Evolutionary conservation across 768 basidiomycete species (phyloP), one percentile per base, ranked within the genome.

Genomic region (Terana coerulea): DNA sequence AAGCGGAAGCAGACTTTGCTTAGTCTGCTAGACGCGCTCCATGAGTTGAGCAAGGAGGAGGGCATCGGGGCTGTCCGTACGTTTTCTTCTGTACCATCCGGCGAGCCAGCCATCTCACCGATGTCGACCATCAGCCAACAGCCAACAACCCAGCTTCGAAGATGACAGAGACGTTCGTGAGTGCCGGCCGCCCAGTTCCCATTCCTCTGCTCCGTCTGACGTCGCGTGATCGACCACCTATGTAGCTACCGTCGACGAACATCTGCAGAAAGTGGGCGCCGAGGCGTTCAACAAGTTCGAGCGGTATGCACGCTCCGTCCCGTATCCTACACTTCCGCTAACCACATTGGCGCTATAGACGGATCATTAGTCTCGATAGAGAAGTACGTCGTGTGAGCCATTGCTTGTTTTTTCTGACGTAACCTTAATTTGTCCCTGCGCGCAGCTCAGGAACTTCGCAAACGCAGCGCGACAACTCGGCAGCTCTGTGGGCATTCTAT

Each of bases 391-490:
- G 15, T 34, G 12, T 25, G 45, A 46, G 17, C 22, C 30, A 12
- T 22, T 17, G 17, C 10, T 9, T 5, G 30, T 34, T n/a, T 31
- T 33, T 22, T 21, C 19, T 29, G 26, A 33, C 45, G 45, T 31
- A 46, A 46, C 31, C 30, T 19, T 46, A 46, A 34, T 21, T 29
- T n/a, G 25, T 46, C n/a, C n/a, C 17, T 11, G 11, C 26, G 7
- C 22, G n/a, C 61, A 88, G 83, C 75, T 90, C 14, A 78, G 85
- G 40, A 86, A 84, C 64, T 88, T 88, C 63, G 80, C 84, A 31
- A 86, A 88, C 58, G 85, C 87, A 11, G 79, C 85, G 19, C 80
- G 86, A 31, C 87, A 87, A 61, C 73, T 90, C 0, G 88, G 88
- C 22, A 85, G 83, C 50, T 88, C 86, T 5, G 84, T 88, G 19